Base-by-base conservation (phyloP, 2,329 filamentous ascomycete genomes). In the Claviceps sp. region DNA sequence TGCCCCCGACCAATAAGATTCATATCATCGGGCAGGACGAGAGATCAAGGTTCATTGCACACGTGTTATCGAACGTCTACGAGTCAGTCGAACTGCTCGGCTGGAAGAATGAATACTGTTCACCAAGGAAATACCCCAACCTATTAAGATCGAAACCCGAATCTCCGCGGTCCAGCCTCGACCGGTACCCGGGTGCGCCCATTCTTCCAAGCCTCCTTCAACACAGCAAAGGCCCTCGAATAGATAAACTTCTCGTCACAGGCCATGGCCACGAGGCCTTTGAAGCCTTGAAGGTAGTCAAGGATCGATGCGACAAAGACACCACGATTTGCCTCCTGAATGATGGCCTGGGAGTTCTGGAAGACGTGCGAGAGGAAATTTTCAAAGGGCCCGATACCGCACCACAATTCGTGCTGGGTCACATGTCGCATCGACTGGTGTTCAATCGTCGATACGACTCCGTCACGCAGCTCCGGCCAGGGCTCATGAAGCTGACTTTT, bases 261-360 rank as follows among this genome's bases (percentile, higher is more conserved):
- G 80, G 79, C 23, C 57, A 59, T 4, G 67, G 64, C 0, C 82
- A 83, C 61, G 76, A 83, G 22, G 65, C 66, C 1, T 69, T 76
- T 11, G 63, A 73, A 38, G 80, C 82, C 1, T 62, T 94, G 23
- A 61, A 71, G 3, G 68, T 73, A 0, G 71, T 93, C 51, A 77
- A 74, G 51, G 76, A 87, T 59, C 78, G 87, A 9, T 68, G 94
- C n/a, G 74, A 78, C 44, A 71, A 76, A 2, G 70, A 80, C 29
- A 88, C 85, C 1, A 86, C 87, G 0, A 76, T 95, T 7, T 80
- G 86, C 53, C 77, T 95, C 51, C 66, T 94, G 52, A 85, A 88
- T 52, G 86, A 91, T 55, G 88, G 90, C 1, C 79, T 97, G 66
- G 91, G 93, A 0, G 71, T 88, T 1, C 73, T 88, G n/a, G 89